phyloP scores from a whole-genome alignment of 2,329 filamentous ascomycete genomes.

The Didymella pinodella region DNA sequence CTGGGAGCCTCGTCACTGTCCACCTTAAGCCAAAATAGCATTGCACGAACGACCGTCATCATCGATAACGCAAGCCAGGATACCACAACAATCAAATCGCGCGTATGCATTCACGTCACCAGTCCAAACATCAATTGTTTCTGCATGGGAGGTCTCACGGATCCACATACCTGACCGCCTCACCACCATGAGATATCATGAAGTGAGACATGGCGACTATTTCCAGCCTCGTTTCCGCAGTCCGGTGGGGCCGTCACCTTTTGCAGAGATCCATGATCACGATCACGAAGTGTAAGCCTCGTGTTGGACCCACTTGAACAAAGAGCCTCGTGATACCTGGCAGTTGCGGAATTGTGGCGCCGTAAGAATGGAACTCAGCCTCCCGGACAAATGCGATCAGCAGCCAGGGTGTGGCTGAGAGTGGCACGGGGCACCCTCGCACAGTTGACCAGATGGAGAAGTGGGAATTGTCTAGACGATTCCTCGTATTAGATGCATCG shows the following conservation, averaged over 20 bases:
- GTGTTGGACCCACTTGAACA: conserved; percentile 8
- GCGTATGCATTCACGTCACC: not conserved
- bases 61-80: not conserved
- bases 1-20: conserved; percentile 18
- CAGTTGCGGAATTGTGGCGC: conserved; percentile 1
- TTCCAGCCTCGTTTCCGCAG: not conserved
- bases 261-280: not conserved
- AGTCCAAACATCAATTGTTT: not conserved
- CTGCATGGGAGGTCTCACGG: not conserved
- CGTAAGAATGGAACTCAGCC: conserved; percentile 1
- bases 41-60: not conserved
- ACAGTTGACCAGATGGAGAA: conserved; percentile 1
- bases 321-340: not conserved
- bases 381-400: not conserved
- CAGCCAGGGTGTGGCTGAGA: not conserved
- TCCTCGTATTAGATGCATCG: not conserved
- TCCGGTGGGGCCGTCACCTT: not conserved
- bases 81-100: not conserved
- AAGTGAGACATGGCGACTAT: conserved; percentile 3
- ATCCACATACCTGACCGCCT: not conserved
- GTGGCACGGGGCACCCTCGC: not conserved
- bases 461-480: not conserved
- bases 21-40: conserved; percentile 10
- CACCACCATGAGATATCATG: not conserved
- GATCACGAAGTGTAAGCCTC: conserved; percentile 7